Conservation (phyloP, 306 rosid genomes). For the Luffa acutangula region DNA sequence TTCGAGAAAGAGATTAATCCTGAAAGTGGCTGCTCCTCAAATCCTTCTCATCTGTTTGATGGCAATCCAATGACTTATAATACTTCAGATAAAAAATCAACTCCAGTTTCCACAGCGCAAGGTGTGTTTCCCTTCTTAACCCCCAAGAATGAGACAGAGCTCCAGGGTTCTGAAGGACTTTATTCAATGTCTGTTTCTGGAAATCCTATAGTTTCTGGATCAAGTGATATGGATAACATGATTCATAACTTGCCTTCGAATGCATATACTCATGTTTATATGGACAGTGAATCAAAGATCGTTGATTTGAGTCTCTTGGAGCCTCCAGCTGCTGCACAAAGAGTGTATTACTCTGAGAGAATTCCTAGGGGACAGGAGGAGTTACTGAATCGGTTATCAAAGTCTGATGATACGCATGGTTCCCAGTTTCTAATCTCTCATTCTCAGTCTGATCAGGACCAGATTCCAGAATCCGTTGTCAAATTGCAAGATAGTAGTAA, state of each 20-base stretch:
- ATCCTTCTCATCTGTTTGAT: slow-evolving; percentile 24
- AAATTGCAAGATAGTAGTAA: slow-evolving; percentile 31
- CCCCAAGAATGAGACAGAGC: slow-evolving; percentile 39
- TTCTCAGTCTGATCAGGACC: slow-evolving; percentile 46
- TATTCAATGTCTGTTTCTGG: slow-evolving; percentile 29
- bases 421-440: slow-evolving; percentile 49
- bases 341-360: slow-evolving; percentile 81
- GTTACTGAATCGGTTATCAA: slow-evolving; percentile 64
- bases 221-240: slow-evolving; percentile 31
- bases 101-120: slow-evolving; percentile 25
- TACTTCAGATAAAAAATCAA: slow-evolving; percentile 30
- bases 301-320: slow-evolving; percentile 57
- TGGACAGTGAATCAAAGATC: slow-evolving; percentile 40
- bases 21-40: slow-evolving; percentile 20
- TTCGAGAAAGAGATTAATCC: slow-evolving; percentile 30
- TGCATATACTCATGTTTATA: slow-evolving; percentile 35
- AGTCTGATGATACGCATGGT: slow-evolving; percentile 75
- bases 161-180: slow-evolving; percentile 36
- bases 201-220: slow-evolving; percentile 34
- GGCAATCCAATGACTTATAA: slow-evolving; percentile 14
- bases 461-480: slow-evolving; percentile 30
- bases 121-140: slow-evolving; percentile 21
- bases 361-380: slow-evolving; percentile 79
- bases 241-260: slow-evolving; percentile 22
- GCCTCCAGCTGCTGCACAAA: slow-evolving; percentile 54